Conservation (phyloP, 2,329 filamentous ascomycete genomes). For the Westerdykella ornata region DNA sequence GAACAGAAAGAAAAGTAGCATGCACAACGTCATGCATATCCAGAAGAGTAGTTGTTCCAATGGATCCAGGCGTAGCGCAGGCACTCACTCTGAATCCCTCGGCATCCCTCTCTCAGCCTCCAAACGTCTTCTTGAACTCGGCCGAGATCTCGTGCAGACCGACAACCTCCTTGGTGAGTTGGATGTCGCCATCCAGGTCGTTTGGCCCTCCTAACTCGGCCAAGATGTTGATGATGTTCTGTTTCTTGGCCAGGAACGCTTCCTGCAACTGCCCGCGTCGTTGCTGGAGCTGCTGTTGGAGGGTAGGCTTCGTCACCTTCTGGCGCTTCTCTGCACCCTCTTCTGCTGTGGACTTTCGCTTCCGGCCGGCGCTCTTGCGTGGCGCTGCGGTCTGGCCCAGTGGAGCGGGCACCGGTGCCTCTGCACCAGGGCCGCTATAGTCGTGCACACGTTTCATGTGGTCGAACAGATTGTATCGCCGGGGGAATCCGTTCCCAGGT, state of each 20-base stretch:
- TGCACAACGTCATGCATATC: conserved; percentile 14
- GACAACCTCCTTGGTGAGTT: conserved; percentile 31
- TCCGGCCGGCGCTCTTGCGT: conserved; percentile 27
- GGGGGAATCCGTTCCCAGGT: conserved; percentile 80
- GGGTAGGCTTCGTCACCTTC: conserved; percentile 25
- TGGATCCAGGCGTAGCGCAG: conserved; percentile 11
- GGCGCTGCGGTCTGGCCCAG: conserved; percentile 15
- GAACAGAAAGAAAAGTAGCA: conserved; percentile 19
- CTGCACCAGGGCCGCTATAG: conserved; percentile 40
- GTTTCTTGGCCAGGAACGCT: conserved; percentile 31
- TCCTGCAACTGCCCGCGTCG: conserved; percentile 25
- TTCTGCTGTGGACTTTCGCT: conserved; percentile 31
- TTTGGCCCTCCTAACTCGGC: conserved; percentile 27
- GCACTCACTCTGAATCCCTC: conserved; percentile 4
- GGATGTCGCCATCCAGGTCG: conserved; percentile 30
- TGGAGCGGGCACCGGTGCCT: conserved; percentile 25
- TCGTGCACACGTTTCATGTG: conserved; percentile 94
- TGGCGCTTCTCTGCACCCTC: conserved; percentile 30
- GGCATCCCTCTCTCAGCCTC: conserved; percentile 26
- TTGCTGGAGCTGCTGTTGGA: conserved; percentile 32
- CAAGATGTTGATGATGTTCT: conserved; percentile 30
- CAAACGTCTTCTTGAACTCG: conserved; percentile 26
- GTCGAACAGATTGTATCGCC: conserved; percentile 91
- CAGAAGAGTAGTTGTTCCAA: conserved; percentile 10
- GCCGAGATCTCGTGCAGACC: conserved; percentile 31